Base-by-base conservation (phyloP, 2,329 filamentous ascomycete genomes). In the Stagonosporopsis vannaccii region DNA sequence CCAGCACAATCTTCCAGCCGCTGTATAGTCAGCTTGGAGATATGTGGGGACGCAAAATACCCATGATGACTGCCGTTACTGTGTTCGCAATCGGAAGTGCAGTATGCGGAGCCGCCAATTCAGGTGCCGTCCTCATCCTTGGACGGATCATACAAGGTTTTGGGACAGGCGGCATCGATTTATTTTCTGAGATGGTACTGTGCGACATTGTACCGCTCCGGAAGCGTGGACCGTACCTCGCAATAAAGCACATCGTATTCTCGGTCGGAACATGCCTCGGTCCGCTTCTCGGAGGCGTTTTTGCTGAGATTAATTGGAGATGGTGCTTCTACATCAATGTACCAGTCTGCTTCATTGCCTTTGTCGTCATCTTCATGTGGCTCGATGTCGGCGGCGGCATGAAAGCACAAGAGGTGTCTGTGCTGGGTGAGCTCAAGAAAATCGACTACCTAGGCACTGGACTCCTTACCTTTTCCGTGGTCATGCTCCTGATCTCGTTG, bases 61-160 rank as follows among this genome's bases (percentile, higher is more conserved):
- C 68, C 5, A 71, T 70, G 61, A 69, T 74, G 33, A 25, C 59
- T 5, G 65, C 79, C 2, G 76, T 84, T 1, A 72, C 69, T 11
- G 57, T 84, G 1, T 86, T 86, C 56, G 75, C 74, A 0, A 61
- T 86, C 0, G 85, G 85, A 0, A 84, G 83, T 51, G 81, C 78
- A 0, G 74, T 88, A 3, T 79, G 75, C 37, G 85, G 83, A 0
- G 79, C 78, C 0, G 80, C 85, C 0, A 75, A 64, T 0, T 79
- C 61, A 7, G 74, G 72, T 0, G 65, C 60, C 0, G 79, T 81
- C 65, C 73, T 89, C 2, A 84, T 89, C 13, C 78, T 76, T 58
- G 84, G 83, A n/a, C 78, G 85, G 0, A 78, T 78, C 0, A 68
- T 88, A 1, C 84, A 87, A 52, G 85, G 86, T 0, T 63, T 82